Evolutionary conservation across 2,329 filamentous ascomycete genomes (phyloP), one percentile per base, ranked within the genome.

Genomic region (Venturia aucupariae): DNA sequence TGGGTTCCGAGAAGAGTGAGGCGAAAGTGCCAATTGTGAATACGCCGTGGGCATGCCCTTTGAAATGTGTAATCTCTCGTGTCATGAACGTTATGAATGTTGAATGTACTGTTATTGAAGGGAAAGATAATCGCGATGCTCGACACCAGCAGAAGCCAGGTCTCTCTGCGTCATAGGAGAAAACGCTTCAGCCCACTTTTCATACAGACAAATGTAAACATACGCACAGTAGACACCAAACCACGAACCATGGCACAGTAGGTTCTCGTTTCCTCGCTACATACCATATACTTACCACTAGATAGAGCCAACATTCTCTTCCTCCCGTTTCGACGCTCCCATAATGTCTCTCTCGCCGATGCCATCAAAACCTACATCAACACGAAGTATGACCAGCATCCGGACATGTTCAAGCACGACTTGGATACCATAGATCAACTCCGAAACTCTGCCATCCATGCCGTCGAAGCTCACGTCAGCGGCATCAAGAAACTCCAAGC

Each of bases 331-430:
- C 90, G 93, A 70, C 90, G 88, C 73, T 93, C 92, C 62, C 86
- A 89, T 68, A 83, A 88, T 65, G 81, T 96, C 48, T 89, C 88
- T 66, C 83, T 97, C 67, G 89, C 90, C 64, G 82, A 85, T 67
- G 89, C 92, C 61, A 92, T 99, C 74, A 91, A 90, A 68, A 88
- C 94, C 74, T 97, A 99, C 79, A 97, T 99, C 72, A 96, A 92
- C 67, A 88, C 86, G 76, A 97, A 97, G 82, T 97, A 97, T 87
- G 93, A 97, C 76, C 94, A 99, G 75, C 93, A 96, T 74, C 93
- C 94, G 41, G 92, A 97, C 76, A 96, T 96, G 88, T 99, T 99
- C 77, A 85, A 86, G 67, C 84, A 90, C 68, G 94, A 99, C 78
- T 85, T 96, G 65, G 86, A 92, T 72, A 84, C 89, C 68, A 92